phyloP scores from a whole-genome alignment of 164 flowering plant species.

The Piper longum region DNA sequence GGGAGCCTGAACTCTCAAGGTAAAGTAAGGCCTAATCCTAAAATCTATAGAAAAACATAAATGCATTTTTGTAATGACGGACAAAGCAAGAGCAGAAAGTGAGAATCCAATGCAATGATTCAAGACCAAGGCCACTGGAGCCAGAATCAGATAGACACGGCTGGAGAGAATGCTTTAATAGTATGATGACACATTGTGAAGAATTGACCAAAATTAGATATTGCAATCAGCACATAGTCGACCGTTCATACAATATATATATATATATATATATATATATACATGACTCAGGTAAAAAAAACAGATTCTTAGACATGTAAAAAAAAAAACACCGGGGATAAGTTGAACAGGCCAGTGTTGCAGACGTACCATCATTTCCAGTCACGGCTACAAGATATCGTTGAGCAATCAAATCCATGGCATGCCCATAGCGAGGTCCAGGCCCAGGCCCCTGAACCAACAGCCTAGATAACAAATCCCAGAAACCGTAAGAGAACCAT shows the following conservation, averaged over 20 bases:
- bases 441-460: constrained; percentile 15
- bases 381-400: constrained; percentile 12
- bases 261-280: too few relatives aligned
- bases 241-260: too few relatives aligned
- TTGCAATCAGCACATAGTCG: too few relatives aligned
- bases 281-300: too few relatives aligned
- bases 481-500: background rate
- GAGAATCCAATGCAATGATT: background rate
- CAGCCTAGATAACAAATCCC: constrained; percentile 4
- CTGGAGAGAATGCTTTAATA: too few relatives aligned
- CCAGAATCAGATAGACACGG: too few relatives aligned
- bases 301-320: too few relatives aligned
- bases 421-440: constrained; percentile 14
- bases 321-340: background rate
- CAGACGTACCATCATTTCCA: constrained; percentile 11
- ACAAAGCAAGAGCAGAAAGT: background rate
- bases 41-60: too few relatives aligned
- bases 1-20: background rate
- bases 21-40: background rate
- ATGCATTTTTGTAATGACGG: background rate
- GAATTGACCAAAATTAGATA: too few relatives aligned
- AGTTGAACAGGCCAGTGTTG: background rate
- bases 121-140: too few relatives aligned
- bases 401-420: constrained; percentile 12
- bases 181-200: too few relatives aligned